Conservation (phyloP, 2,329 filamentous ascomycete genomes). For the Fusarium metavorans region DNA sequence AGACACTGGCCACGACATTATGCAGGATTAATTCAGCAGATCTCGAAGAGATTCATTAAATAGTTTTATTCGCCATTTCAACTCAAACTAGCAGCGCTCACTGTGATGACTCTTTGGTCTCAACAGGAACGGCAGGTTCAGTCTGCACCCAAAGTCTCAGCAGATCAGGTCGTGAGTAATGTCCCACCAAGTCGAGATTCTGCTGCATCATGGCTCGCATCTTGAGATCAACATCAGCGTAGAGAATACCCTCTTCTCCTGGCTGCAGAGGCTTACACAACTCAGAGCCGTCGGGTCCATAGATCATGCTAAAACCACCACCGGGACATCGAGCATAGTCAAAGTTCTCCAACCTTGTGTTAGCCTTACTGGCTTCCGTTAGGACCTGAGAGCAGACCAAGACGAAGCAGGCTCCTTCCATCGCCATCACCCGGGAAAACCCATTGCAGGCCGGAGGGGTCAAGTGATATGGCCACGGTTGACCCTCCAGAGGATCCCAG, state of each 20-base stretch:
- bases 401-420: constrained; percentile 1
- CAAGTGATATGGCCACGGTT: not conserved
- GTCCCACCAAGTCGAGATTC: not conserved
- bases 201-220: not conserved
- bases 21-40: no score
- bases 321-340: not conserved
- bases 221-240: not conserved
- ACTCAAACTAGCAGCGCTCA: not conserved
- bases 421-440: not conserved
- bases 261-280: not conserved
- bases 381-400: not conserved
- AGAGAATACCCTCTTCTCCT: not conserved
- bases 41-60: no score
- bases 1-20: no score
- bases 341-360: not conserved
- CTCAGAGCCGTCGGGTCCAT: not conserved
- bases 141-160: not conserved
- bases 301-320: not conserved
- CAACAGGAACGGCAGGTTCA: not conserved
- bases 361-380: not conserved
- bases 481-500: not conserved
- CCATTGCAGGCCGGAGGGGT: not conserved
- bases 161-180: not conserved
- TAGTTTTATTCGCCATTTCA: no score
- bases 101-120: not conserved